Evolutionary conservation across 768 basidiomycete species (phyloP).

Genomic region (Coprinopsis sp.): DNA sequence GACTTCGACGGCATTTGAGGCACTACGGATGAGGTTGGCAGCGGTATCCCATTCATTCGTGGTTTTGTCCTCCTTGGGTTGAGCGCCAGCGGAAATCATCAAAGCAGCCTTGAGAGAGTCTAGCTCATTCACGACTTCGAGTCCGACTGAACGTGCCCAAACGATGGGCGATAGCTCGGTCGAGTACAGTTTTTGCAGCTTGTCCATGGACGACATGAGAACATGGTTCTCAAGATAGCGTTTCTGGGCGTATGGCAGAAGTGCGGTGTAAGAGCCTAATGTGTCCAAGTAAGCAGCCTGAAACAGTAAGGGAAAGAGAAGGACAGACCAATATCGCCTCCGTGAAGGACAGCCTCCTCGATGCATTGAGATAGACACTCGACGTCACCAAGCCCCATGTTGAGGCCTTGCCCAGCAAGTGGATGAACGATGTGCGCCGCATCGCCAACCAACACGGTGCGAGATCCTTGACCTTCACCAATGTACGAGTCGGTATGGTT

Average conservation of each 20-base stretch:
- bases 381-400: conserved; percentile 88
- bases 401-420: conserved; percentile 93
- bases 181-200: conserved; percentile 83
- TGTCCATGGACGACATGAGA: conserved; percentile 80
- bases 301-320: not conserved
- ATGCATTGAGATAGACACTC: conserved; percentile 67
- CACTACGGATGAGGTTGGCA: conserved; percentile 43
- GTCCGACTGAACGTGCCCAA: conserved; percentile 80
- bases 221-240: conserved; percentile 86
- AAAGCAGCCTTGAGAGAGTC: conserved; percentile 76
- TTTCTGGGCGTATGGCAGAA: conserved; percentile 72
- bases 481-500: conserved; percentile 86
- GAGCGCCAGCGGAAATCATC: conserved; percentile 74
- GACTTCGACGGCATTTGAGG: conserved; percentile 31
- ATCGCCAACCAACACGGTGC: conserved; percentile 91
- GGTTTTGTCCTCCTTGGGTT: conserved; percentile 9
- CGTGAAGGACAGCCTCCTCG: conserved; percentile 47
- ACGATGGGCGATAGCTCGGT: conserved; percentile 65
- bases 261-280: conserved; percentile 67
- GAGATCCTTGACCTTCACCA: conserved; percentile 57
- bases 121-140: conserved; percentile 90
- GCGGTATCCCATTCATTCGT: conserved; percentile 29
- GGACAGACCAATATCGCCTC: conserved; percentile 78
- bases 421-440: conserved; percentile 95
- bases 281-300: not conserved